Evolutionary conservation across 2,329 filamentous ascomycete genomes (phyloP).

Genomic region (Ramichloridium luteum): DNA sequence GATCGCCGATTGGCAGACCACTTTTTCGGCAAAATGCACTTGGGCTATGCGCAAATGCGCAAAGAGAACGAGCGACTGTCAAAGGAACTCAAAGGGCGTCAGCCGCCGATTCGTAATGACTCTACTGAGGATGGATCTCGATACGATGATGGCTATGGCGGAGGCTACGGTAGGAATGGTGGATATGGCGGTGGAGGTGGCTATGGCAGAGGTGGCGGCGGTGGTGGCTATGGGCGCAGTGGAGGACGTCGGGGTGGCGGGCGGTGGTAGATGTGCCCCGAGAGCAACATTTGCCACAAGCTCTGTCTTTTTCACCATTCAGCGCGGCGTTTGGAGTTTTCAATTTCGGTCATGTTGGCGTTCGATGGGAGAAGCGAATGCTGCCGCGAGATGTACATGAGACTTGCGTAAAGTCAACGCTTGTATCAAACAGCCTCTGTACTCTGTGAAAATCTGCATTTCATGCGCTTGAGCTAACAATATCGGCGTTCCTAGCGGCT

Average conservation of each 20-base stretch:
- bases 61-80: conserved; percentile 81
- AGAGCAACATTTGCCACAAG: no score
- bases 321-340: no score
- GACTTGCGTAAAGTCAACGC: no score
- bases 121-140: conserved; percentile 26
- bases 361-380: no score
- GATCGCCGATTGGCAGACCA: conserved; percentile 89
- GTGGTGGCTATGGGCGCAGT: conserved; percentile 7
- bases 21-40: conserved; percentile 98
- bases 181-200: conserved; percentile 10
- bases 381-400: no score
- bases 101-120: conserved; percentile 46
- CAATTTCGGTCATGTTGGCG: no score
- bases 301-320: no score
- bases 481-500: no score
- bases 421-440: no score
- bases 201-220: conserved; percentile 9
- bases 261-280: not conserved
- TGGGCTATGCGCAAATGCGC: conserved; percentile 96
- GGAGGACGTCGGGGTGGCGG: conserved; percentile 5
- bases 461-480: no score
- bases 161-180: conserved; percentile 27
- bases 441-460: no score
- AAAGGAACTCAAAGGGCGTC: conserved; percentile 68
- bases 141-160: conserved; percentile 31